A percentile compares a stretch with the other conserved stretches of the same genome.
Conservation (phyloP, 108 stramenopile species). For the Cyclotella choctawhatcheeana region DNA sequence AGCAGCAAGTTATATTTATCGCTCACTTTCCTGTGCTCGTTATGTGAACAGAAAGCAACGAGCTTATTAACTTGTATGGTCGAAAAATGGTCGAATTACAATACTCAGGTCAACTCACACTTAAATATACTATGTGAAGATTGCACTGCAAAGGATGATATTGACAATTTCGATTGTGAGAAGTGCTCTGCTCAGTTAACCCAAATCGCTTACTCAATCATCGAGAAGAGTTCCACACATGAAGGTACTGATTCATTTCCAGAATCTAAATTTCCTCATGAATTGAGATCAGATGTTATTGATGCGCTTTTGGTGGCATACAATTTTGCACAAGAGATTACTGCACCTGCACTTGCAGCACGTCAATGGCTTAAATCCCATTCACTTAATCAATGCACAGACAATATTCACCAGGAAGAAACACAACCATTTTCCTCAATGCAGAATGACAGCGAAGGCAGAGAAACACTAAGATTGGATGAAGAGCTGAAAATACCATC, state of each 20-base stretch:
- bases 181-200: slow-evolving; percentile 24
- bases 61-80: slow-evolving; percentile 68
- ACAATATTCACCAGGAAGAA: not conserved
- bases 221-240: slow-evolving; percentile 19
- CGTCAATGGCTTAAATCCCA: slow-evolving; percentile 74
- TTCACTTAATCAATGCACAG: no score
- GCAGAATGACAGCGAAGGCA: slow-evolving; percentile 42
- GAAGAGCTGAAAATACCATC: slow-evolving; percentile 59
- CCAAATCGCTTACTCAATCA: slow-evolving; percentile 31
- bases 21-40: not conserved
- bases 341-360: slow-evolving; percentile 62
- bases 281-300: slow-evolving; percentile 42
- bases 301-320: slow-evolving; percentile 63
- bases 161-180: not conserved
- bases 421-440: not conserved
- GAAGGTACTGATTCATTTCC: slow-evolving; percentile 16
- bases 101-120: not conserved
- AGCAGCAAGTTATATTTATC: not conserved
- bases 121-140: slow-evolving; percentile 16
- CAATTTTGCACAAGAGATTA: slow-evolving; percentile 72
- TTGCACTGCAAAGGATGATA: not conserved
- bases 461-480: slow-evolving; percentile 58
- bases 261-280: slow-evolving; percentile 26
- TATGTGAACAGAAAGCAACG: slow-evolving; percentile 69
- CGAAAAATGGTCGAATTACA: slow-evolving; percentile 53